Evolutionary conservation across 2,329 filamentous ascomycete genomes (phyloP).

Genomic region (Pseudopithomyces chartarum): DNA sequence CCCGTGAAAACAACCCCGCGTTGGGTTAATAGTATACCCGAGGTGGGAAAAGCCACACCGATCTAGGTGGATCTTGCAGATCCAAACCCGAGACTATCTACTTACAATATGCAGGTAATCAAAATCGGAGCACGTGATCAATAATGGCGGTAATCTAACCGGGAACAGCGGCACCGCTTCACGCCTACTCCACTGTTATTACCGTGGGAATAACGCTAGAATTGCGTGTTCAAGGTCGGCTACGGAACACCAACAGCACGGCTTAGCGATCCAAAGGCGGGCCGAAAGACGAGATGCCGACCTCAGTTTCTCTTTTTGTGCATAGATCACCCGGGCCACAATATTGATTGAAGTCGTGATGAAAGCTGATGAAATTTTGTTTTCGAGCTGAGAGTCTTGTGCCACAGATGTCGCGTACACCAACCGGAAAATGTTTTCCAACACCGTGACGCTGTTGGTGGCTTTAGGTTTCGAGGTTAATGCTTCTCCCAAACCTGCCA

Average conservation of each 20-base stretch:
- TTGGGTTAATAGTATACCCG: conserved; percentile 14
- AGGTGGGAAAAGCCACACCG: conserved; percentile 13
- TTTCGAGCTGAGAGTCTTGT: not conserved
- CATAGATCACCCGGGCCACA: not conserved
- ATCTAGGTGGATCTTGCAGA: conserved; percentile 17
- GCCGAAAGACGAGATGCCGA: not conserved
- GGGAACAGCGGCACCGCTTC: conserved; percentile 7
- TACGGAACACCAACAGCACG: not conserved
- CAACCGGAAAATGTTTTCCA: conserved; percentile 2
- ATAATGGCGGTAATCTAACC: conserved; percentile 3
- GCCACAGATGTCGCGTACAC: not conserved
- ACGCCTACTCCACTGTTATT: not conserved
- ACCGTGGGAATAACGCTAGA: not conserved
- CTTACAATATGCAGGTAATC: not conserved
- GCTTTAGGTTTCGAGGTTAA: conserved; percentile 84
- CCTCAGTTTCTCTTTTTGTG: not conserved
- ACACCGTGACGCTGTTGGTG: not conserved
- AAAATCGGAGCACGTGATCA: not conserved
- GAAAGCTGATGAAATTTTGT: not conserved
- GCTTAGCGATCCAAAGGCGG: not conserved
- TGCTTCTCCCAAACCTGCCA: conserved; percentile 92
- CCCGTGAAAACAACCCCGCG: conserved; percentile 14
- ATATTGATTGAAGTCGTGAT: not conserved
- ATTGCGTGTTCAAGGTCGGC: not conserved
- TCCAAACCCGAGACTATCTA: conserved; percentile 6